Evolutionary conservation across 805 yeast genomes (phyloP), one percentile per base, ranked within the genome.

Genomic region (Ogataea henricii): DNA sequence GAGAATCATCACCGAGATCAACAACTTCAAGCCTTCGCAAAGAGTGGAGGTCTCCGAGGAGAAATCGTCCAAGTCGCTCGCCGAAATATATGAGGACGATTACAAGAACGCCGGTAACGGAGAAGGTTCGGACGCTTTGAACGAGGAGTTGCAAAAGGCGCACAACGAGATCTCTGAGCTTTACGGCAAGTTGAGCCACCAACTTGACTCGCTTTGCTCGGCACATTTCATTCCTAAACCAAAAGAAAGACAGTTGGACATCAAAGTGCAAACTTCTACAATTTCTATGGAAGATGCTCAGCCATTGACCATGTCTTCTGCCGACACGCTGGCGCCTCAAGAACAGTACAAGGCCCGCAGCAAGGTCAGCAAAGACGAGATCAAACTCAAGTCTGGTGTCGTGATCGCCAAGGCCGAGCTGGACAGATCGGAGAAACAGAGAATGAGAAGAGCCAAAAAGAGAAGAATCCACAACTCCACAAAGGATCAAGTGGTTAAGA

Each of bases 261-360:
- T 94, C 62, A 89, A 86, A 64, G 89, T 90, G 32, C 86, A 91
- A 47, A 76, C 87, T 0, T 84, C 96, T 4, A 78, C 96, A 1
- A 85, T 94, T 42, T 63, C 85, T 1, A 88, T 92, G 96, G 99
- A 92, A 69, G 98, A 94, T 62, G 94, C 97, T 1, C 97, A 90
- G 70, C 99, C 99, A 42, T 74, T 89, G 48, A 83, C 90, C 30
- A 75, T 87, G 70, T 81, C 94, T 1, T 71, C 79, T 27, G 88
- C 84, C 18, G 72, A 84, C 12, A 79, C 87, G 41, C 75, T 94
- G 59, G 99, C 99, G 2, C 99, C 99, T 33, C 99, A 92, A 71
- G 99, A 92, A 69, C 76, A 94, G 7, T 94, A 85, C 68, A 80
- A 75, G 63, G 65, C 73, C 6, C 65, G 72, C 68, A 52, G 77